Evolutionary conservation across 2,329 filamentous ascomycete genomes (phyloP).

Genomic region (Geosmithia putterillii): DNA sequence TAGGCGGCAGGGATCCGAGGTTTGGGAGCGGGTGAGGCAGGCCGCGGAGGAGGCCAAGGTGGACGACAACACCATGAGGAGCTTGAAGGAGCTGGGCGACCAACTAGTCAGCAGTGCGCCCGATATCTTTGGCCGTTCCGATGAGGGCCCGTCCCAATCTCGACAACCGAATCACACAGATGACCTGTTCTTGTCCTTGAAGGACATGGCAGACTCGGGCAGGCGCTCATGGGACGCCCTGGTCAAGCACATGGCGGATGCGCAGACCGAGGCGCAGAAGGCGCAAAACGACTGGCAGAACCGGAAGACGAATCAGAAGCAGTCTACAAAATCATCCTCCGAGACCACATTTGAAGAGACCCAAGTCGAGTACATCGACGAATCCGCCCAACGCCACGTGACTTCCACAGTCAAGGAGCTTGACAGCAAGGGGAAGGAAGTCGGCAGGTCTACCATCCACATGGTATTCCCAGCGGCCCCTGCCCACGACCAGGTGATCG

Average conservation of each 20-base stretch:
- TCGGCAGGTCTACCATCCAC: slow-evolving; percentile 23
- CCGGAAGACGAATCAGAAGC: slow-evolving; percentile 2
- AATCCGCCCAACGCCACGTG: slow-evolving; percentile 27
- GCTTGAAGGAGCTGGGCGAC: background rate
- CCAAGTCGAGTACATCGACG: slow-evolving; percentile 28
- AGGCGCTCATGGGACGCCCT: slow-evolving; percentile 28
- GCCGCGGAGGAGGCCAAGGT: background rate
- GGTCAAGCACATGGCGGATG: slow-evolving; percentile 18
- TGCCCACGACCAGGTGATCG: slow-evolving; percentile 3
- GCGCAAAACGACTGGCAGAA: too few species aligned
- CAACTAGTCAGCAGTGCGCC: background rate
- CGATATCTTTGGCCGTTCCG: background rate
- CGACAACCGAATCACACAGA: slow-evolving; percentile 20
- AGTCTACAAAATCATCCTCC: slow-evolving; percentile 5
- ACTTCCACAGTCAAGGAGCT: slow-evolving; percentile 26
- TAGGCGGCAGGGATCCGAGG: background rate
- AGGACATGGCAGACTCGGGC: slow-evolving; percentile 21
- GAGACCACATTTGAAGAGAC: slow-evolving; percentile 21
- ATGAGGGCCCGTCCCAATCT: background rate
- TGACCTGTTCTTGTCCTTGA: slow-evolving; percentile 26
- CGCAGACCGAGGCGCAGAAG: background rate
- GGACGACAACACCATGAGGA: background rate
- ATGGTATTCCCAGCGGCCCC: slow-evolving; percentile 18
- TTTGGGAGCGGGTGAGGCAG: background rate
- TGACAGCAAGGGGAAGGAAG: slow-evolving; percentile 26